phyloP scores from a whole-genome alignment of 192 early-diverging fungal species.

The Entrophospora sp. region DNA sequence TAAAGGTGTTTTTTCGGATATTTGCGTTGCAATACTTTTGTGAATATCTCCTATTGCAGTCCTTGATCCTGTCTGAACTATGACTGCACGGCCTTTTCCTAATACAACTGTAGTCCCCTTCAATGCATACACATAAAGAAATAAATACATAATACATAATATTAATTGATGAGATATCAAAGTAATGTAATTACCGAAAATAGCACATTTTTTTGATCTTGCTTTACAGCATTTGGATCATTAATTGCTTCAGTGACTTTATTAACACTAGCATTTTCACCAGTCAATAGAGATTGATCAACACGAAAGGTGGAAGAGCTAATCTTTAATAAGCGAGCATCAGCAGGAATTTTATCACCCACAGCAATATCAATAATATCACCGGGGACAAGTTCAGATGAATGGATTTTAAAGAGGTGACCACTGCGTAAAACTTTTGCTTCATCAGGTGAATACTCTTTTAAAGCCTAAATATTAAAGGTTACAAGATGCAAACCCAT shows the following conservation, averaged over 20 bases:
- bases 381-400: conserved; percentile 87
- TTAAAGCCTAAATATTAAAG: conserved; percentile 63
- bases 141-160: conserved; percentile 24
- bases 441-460: conserved; percentile 94
- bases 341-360: conserved; percentile 73
- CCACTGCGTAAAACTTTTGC: conserved; percentile 84
- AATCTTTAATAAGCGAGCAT: conserved; percentile 58
- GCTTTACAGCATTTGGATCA: conserved; percentile 66
- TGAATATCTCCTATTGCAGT: conserved; percentile 97
- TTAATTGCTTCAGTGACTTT: conserved; percentile 56
- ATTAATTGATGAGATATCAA: conserved; percentile 59
- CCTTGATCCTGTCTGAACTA: conserved; percentile 73
- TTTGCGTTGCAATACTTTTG: conserved; percentile 71
- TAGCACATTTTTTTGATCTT: conserved; percentile 91
- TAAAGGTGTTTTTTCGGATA: conserved; percentile 88
- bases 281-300: conserved; percentile 74
- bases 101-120: conserved; percentile 86
- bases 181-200: conserved; percentile 75
- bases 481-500: too few relatives aligned
- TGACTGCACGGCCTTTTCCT: conserved; percentile 83
- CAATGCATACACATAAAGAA: conserved; percentile 32
- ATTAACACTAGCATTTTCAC: conserved; percentile 58
- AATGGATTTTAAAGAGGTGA: conserved; percentile 50
- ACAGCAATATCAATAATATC: conserved; percentile 86
- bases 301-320: conserved; percentile 69